phyloP scores from a whole-genome alignment of 1,284 basidiomycete genomes.

The Sphaerobolus stellatus region DNA sequence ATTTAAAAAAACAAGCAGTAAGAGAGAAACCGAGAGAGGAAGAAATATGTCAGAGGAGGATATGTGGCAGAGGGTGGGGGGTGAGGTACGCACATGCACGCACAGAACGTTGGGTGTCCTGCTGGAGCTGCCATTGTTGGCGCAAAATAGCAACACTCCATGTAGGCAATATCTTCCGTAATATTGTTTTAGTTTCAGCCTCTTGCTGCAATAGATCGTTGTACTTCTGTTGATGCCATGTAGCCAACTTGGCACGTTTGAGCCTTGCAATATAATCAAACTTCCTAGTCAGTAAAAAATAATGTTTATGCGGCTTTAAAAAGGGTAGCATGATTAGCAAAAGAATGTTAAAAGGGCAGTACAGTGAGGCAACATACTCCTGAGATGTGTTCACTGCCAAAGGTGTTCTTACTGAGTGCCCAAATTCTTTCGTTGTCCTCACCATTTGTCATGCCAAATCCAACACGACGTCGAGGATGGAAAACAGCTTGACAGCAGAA shows the following conservation, averaged over 20 bases:
- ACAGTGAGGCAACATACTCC: background rate
- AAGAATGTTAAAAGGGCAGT: background rate
- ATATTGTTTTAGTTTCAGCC: too few species aligned
- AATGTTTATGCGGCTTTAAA: background rate
- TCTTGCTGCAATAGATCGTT: too few species aligned
- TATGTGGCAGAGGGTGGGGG: too few species aligned
- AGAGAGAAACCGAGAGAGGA: background rate
- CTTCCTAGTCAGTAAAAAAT: background rate
- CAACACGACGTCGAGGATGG: conserved; percentile 28
- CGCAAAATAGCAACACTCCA: too few species aligned
- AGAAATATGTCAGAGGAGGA: too few species aligned
- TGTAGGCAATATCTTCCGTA: too few species aligned
- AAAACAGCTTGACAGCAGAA: conserved; percentile 35
- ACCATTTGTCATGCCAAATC: conserved; percentile 34
- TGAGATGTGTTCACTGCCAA: background rate
- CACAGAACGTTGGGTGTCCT: background rate
- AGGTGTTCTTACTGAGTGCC: conserved; percentile 12
- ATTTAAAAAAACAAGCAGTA: background rate
- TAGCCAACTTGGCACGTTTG: background rate
- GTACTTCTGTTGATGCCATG: too few species aligned
- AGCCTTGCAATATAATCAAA: background rate
- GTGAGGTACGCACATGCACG: background rate
- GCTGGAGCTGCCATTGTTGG: background rate
- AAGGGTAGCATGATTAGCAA: background rate
- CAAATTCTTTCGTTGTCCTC: conserved; percentile 38